Percentiles rank a stretch among this genome's conserved stretches.
These are phyloP conservation scores for Torrubiella hemipterigena DNA, from an alignment of 2,329 filamentous ascomycete species.

Conservation along the genomic window DNA sequence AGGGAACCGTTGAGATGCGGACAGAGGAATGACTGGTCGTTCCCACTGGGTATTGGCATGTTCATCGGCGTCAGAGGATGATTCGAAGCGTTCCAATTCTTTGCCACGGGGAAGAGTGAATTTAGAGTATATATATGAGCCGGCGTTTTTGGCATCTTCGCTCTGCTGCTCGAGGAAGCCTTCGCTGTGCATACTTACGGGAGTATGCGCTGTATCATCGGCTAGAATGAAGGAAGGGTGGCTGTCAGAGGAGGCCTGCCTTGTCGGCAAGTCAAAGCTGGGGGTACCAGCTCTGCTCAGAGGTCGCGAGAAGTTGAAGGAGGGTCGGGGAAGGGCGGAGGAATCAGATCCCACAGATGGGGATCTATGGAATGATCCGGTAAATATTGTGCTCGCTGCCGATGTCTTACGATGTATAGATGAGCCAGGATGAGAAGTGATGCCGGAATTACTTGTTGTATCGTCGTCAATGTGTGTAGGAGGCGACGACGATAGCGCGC, in stretches of 20 bases:
- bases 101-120: slow-evolving; percentile 77
- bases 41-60: slow-evolving; percentile 52
- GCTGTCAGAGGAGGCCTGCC: slow-evolving; percentile 56
- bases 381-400: slow-evolving; percentile 45
- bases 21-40: slow-evolving; percentile 30
- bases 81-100: slow-evolving; percentile 59
- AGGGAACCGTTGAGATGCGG: slow-evolving; percentile 28
- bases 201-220: slow-evolving; percentile 56
- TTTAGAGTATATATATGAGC: slow-evolving; percentile 79
- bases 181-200: slow-evolving; percentile 61
- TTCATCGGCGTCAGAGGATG: too few relatives aligned
- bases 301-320: slow-evolving; percentile 90
- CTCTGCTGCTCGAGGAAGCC: slow-evolving; percentile 43
- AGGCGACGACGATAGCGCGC: slow-evolving; percentile 47
- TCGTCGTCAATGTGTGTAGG: slow-evolving; percentile 62
- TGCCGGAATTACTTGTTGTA: slow-evolving; percentile 37
- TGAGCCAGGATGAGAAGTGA: slow-evolving; percentile 49
- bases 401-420: slow-evolving; percentile 59
- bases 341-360: slow-evolving; percentile 77
- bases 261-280: slow-evolving; percentile 41
- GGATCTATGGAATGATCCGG: slow-evolving; percentile 57
- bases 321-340: slow-evolving; percentile 59
- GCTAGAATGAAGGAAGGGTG: slow-evolving; percentile 51
- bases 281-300: slow-evolving; percentile 62
- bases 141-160: slow-evolving; percentile 38